Evolutionary conservation across 441 rosid genomes (phyloP).

Genomic region (Gossypium schwendimanii): DNA sequence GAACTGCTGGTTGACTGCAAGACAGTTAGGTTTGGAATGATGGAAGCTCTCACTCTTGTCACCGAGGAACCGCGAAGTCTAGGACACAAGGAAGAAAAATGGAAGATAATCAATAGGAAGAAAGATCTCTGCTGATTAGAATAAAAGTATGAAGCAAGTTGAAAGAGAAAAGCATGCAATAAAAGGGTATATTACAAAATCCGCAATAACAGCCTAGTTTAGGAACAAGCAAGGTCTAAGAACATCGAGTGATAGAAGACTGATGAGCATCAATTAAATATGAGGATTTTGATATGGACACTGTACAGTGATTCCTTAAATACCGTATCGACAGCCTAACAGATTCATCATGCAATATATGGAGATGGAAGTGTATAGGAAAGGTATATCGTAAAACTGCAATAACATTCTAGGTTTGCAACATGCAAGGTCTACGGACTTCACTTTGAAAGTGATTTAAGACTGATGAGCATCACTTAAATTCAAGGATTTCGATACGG

Average conservation of each 20-base stretch:
- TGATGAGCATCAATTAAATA: no score
- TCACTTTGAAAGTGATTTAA: not conserved
- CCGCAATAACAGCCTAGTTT: not conserved
- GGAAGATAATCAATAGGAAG: slow-evolving; percentile 27
- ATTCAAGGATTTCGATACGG: no score
- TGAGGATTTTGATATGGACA: no score
- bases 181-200: not conserved
- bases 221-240: not conserved
- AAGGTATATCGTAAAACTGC: not conserved
- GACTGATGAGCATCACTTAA: not conserved
- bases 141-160: slow-evolving; percentile 5
- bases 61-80: slow-evolving; percentile 92
- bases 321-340: no score
- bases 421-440: not conserved
- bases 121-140: slow-evolving; percentile 10
- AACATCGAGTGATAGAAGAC: not conserved
- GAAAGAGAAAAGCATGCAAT: not conserved
- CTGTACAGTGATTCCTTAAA: no score
- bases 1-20: slow-evolving; percentile 20
- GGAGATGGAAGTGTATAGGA: no score
- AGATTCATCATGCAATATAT: no score
- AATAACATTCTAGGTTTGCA: not conserved
- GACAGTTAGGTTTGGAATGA: slow-evolving; percentile 19
- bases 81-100: slow-evolving; percentile 32
- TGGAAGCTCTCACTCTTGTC: slow-evolving; percentile 30